Base-by-base conservation (phyloP, 441 rosid genomes). In the Adansonia grandidieri region DNA sequence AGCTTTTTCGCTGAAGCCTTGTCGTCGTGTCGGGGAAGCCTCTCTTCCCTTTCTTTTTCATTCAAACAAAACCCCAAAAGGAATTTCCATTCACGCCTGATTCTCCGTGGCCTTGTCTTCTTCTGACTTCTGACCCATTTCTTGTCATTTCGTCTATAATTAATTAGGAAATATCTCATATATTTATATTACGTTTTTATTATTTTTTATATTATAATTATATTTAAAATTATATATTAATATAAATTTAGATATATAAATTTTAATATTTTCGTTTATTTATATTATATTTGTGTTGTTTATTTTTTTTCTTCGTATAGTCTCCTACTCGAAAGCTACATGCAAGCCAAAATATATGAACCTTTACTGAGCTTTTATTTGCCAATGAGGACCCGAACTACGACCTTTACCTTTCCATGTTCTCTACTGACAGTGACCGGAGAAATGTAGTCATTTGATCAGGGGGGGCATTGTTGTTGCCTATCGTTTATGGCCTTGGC, bases 1-100 rank as follows among this genome's bases (percentile, higher is more conserved):
- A 65, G 72, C 85, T 82, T 86, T 65, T 80, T 82, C 79, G 71
- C 87, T 60, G 84, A 76, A 75, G 22, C 9, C 6, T 83, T 86
- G 95, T 88, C 91, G 61, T 48, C 44, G 68, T 91, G 95, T 89
- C 93, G 91, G 91, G 22, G 66, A 82, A 69, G 73, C 74, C 66
- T 66, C 48, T 48, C 0, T 3, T 54, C 3, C 48, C 58, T 9
- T 80, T 79, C 28, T 11, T 51, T 73, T 73, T 15, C 11, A 58
- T 3, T 65, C 65, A 17, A 75, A 56, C 71, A 7, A 75, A 68
- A 17, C 1, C 51, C 9, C 11, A 47, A 8, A n/a, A 9, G 3
- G 9, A 17, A 15, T 6, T 73, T 28, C 73, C 57, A 71, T 63
- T 80, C 15, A 61, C 42, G 42, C 65, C 67, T 11, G 44, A 62